phyloP scores from a whole-genome alignment of 768 basidiomycete genomes.

The Mycena kentingensis region DNA sequence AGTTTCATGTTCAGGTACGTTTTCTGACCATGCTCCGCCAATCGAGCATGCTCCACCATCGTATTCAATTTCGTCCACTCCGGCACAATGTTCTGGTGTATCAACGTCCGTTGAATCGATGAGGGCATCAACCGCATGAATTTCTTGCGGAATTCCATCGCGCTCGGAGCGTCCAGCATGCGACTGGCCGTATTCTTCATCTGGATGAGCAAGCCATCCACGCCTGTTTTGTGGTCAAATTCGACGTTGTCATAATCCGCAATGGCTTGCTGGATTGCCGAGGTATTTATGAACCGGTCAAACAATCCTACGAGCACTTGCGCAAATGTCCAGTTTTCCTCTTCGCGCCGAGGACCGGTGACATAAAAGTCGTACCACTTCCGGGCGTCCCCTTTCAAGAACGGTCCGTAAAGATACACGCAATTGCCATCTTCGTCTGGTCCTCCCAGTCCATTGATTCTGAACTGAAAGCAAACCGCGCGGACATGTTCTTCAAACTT shows the following conservation, averaged over 20 bases:
- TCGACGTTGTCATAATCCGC: slow-evolving; percentile 1
- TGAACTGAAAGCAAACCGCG: not conserved
- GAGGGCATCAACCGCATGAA: not conserved
- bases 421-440: not conserved
- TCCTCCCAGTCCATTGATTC: not conserved
- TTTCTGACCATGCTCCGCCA: not conserved
- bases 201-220: not conserved
- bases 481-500: not conserved
- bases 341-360: not conserved
- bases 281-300: slow-evolving; percentile 1
- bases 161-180: not conserved
- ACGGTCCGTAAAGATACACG: not conserved
- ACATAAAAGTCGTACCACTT: slow-evolving; percentile 6
- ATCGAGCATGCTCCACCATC: not conserved
- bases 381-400: not conserved
- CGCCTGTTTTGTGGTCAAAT: slow-evolving; percentile 36
- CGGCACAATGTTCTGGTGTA: not conserved
- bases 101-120: not conserved
- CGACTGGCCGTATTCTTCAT: not conserved
- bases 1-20: not conserved
- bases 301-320: slow-evolving; percentile 3
- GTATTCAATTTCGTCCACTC: not conserved
- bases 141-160: not conserved
- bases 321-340: slow-evolving; percentile 3
- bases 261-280: not conserved